A percentile compares a stretch with the other conserved stretches of the same genome.
phyloP scores from a whole-genome alignment of 2,329 filamentous ascomycete species.

The Ceratocystis cubensis region DNA sequence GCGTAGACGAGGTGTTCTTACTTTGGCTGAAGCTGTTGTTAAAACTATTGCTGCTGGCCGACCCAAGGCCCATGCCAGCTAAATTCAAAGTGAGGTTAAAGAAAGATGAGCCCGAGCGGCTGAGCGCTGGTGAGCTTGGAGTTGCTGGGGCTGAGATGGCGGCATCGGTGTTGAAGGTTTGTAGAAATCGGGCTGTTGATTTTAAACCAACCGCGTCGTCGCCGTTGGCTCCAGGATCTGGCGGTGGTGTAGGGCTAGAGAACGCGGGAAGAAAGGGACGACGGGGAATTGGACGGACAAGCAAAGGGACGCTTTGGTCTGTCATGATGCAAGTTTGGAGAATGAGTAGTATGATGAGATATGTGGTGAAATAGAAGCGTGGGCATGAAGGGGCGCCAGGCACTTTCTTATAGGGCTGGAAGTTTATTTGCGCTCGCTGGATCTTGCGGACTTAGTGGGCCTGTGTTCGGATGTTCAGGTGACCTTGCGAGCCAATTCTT shows the following conservation, averaged over 20 bases:
- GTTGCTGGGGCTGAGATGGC: constrained; percentile 30
- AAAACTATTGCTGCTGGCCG: not conserved
- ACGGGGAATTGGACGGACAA: constrained; percentile 58
- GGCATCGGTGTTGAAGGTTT: constrained; percentile 24
- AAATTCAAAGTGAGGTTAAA: constrained; percentile 63
- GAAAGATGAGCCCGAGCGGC: constrained; percentile 25
- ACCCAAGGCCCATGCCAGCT: constrained; percentile 48
- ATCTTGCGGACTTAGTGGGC: not conserved
- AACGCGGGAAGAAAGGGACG: constrained; percentile 54
- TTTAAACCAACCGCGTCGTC: constrained; percentile 27
- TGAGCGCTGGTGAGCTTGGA: constrained; percentile 25
- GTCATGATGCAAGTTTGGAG: constrained; percentile 27
- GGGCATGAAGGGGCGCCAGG: not conserved
- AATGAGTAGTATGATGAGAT: not conserved
- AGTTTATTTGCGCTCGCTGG: not conserved
- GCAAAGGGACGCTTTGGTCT: constrained; percentile 36
- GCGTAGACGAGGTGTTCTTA: constrained; percentile 49
- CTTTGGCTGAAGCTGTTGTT: no score
- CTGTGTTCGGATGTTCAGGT: not conserved
- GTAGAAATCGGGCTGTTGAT: constrained; percentile 16
- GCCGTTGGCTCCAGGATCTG: constrained; percentile 27
- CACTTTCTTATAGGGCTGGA: not conserved
- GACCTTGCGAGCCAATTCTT: not conserved
- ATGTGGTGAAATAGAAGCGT: not conserved
- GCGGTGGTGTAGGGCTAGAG: constrained; percentile 35